These are phyloP conservation scores for Pseudogymnoascus sp. DNA, from an alignment of 2,329 filamentous ascomycete genomes.

Conservation along the genomic window DNA sequence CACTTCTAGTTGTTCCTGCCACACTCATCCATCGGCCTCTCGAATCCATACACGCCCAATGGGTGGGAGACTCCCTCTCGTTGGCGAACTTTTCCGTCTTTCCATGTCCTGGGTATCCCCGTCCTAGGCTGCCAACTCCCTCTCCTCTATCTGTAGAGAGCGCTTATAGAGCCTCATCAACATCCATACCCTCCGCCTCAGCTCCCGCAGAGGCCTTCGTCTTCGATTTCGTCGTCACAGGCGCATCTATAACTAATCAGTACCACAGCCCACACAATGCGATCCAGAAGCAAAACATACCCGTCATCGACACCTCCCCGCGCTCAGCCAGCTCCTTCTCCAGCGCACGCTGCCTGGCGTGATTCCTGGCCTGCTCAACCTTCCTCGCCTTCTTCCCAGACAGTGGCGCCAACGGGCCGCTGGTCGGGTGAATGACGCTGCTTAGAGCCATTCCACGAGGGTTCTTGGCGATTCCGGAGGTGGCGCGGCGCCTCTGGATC, in stretches of 20 bases:
- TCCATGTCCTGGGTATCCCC: not conserved
- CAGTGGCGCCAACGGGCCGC: conserved; percentile 24
- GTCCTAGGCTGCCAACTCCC: not conserved
- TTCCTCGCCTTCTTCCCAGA: conserved; percentile 28
- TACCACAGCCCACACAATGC: not conserved
- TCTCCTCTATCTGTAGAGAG: not conserved
- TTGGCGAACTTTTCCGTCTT: not conserved
- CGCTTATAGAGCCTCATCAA: not conserved
- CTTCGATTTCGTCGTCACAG: conserved; percentile 4
- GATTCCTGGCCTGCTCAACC: conserved; percentile 25
- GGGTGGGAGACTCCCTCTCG: not conserved
- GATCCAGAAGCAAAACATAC: conserved; percentile 14
- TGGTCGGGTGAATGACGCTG: conserved; percentile 25
- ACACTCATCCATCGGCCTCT: not conserved
- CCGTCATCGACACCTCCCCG: conserved; percentile 27
- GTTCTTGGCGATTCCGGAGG: conserved; percentile 24
- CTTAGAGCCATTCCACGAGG: conserved; percentile 23
- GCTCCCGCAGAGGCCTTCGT: not conserved
- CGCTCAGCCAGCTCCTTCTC: conserved; percentile 25
- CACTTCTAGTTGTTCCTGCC: not conserved
- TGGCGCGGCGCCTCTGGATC: conserved; percentile 24
- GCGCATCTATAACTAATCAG: not conserved
- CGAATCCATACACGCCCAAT: not conserved
- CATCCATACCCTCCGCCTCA: not conserved
- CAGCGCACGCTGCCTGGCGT: conserved; percentile 25